Percentiles rank a stretch among this genome's conserved stretches.
Conservation (phyloP, 2,329 filamentous ascomycete genomes). For the Lasiodiplodia gonubiensis region DNA sequence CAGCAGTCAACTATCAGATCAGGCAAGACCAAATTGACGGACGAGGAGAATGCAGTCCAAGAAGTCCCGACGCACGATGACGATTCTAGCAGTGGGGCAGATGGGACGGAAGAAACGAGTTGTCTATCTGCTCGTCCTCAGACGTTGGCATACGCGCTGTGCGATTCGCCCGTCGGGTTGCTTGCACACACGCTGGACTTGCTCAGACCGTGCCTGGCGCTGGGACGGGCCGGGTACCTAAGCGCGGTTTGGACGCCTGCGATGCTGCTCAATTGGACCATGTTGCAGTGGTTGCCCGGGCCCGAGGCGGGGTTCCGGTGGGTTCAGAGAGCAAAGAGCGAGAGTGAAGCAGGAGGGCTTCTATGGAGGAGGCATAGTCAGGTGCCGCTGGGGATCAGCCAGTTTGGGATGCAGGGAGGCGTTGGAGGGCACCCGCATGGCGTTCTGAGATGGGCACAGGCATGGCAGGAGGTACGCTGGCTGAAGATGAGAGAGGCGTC, state of each 20-base stretch:
- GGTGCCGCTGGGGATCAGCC: conserved; percentile 50
- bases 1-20: not conserved
- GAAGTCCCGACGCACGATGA: not conserved
- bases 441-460: conserved; percentile 47
- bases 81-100: not conserved
- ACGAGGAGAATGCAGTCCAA: not conserved
- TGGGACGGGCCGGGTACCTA: not conserved
- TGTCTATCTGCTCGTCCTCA: conserved; percentile 36
- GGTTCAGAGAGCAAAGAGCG: conserved; percentile 36
- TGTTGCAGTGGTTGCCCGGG: conserved; percentile 70
- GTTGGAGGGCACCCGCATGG: conserved; percentile 10
- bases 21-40: not conserved
- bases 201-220: conserved; percentile 35
- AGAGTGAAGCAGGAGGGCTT: conserved; percentile 15
- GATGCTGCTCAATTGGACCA: conserved; percentile 62
- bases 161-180: conserved; percentile 46
- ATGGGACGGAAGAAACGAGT: not conserved
- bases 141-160: conserved; percentile 45
- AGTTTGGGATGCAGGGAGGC: conserved; percentile 37
- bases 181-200: conserved; percentile 43
- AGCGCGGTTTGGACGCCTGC: conserved; percentile 9
- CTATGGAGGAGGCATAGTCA: not conserved
- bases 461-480: conserved; percentile 46
- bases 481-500: conserved; percentile 43
- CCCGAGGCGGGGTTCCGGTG: conserved; percentile 66